These are phyloP conservation scores for Psilocybe subaeruginosa DNA, from an alignment of 768 basidiomycete genomes.

Conservation along the genomic window DNA sequence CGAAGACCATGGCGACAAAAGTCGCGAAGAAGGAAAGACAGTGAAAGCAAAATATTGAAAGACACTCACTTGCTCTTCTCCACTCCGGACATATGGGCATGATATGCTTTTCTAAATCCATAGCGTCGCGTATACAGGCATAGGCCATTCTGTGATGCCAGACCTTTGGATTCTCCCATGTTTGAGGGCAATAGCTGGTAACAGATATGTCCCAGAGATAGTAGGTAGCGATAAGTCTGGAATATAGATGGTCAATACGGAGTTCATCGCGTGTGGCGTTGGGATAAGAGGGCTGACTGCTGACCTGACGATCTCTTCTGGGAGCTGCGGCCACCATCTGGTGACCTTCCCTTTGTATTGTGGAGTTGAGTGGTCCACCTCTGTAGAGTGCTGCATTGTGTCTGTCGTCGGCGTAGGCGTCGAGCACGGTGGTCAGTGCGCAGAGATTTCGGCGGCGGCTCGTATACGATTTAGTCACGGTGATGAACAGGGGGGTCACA, in stretches of 20 bases:
- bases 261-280: slow-evolving; percentile 37
- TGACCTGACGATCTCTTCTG: slow-evolving; percentile 31
- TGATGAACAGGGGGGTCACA: slow-evolving; percentile 33
- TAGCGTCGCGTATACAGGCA: slow-evolving; percentile 62
- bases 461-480: slow-evolving; percentile 34
- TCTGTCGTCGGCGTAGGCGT: slow-evolving; percentile 30
- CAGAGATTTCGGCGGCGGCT: slow-evolving; percentile 35
- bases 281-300: slow-evolving; percentile 20
- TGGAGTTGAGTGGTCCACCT: not conserved
- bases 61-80: slow-evolving; percentile 58
- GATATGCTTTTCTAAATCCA: slow-evolving; percentile 56
- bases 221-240: slow-evolving; percentile 60
- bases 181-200: slow-evolving; percentile 48
- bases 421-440: slow-evolving; percentile 46
- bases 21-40: not conserved
- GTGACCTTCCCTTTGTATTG: slow-evolving; percentile 28
- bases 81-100: slow-evolving; percentile 68
- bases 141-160: slow-evolving; percentile 71
- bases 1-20: slow-evolving; percentile 7
- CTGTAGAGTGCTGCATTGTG: slow-evolving; percentile 1
- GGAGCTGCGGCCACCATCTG: slow-evolving; percentile 34
- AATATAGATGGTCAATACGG: slow-evolving; percentile 23
- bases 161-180: slow-evolving; percentile 49
- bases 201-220: slow-evolving; percentile 53
- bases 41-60: slow-evolving; percentile 3